phyloP scores from a whole-genome alignment of 108 stramenopile genomes.

The Pseudonitzschia multiseries region DNA sequence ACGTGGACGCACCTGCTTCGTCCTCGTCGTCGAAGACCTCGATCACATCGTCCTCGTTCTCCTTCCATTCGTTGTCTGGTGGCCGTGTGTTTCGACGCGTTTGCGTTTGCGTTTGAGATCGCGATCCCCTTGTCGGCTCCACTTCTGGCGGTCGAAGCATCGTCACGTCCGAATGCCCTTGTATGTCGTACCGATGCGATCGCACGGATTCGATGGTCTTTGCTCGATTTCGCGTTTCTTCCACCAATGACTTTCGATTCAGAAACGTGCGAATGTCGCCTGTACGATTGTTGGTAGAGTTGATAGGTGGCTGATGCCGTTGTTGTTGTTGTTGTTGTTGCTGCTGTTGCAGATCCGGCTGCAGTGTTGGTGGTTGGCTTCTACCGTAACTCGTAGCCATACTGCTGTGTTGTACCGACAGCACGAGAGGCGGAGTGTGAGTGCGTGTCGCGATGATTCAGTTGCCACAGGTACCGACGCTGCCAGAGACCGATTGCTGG shows the following conservation, averaged over 20 bases:
- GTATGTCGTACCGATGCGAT: constrained; percentile 4
- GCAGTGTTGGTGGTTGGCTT: background rate
- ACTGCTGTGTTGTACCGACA: background rate
- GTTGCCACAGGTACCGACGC: constrained; percentile 4
- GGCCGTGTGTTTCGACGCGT: background rate
- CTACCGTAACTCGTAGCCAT: background rate
- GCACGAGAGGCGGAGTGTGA: background rate
- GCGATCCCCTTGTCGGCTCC: background rate
- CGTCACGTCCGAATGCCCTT: background rate
- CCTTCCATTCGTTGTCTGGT: background rate
- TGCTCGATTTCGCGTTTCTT: background rate
- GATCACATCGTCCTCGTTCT: background rate
- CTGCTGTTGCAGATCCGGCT: background rate
- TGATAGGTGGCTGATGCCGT: background rate
- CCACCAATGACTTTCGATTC: background rate
- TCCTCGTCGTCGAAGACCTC: constrained; percentile 10
- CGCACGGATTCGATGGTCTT: constrained; percentile 5
- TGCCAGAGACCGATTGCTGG: constrained; percentile 27
- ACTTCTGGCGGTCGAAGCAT: background rate
- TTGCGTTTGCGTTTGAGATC: background rate
- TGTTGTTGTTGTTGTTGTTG: constrained; percentile 3
- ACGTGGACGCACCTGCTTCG: background rate
- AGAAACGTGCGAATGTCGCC: constrained; percentile 15
- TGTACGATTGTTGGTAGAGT: background rate
- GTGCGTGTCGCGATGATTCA: background rate